A percentile compares a stretch with the other conserved stretches of the same genome.
Conservation (phyloP, 164 flowering plant genomes). For the Tetrastigma voinierianum region DNA sequence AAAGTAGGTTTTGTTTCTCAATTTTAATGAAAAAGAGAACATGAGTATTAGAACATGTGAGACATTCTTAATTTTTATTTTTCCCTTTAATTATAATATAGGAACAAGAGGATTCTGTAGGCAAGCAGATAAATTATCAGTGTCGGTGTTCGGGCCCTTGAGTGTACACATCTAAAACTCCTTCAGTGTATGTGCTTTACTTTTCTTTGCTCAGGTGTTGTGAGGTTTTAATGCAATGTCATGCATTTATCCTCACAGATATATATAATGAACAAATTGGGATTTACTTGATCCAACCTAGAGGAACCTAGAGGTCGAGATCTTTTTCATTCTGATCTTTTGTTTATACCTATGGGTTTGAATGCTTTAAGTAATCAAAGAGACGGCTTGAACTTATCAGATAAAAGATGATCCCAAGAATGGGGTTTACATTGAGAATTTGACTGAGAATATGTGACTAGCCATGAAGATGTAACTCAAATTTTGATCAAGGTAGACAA, state of each 20-base stretch:
- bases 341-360: not conserved
- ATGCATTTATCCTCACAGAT: constrained; percentile 38
- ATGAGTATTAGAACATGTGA: too few species aligned
- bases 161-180: constrained; percentile 44
- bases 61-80: not conserved
- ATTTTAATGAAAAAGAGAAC: not conserved
- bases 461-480: constrained; percentile 80
- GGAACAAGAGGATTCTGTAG: constrained; percentile 62
- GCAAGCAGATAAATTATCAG: constrained; percentile 73
- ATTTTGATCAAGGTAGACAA: constrained; percentile 79
- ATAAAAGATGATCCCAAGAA: constrained; percentile 80
- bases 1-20: constrained; percentile 34
- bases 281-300: constrained; percentile 91
- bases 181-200: not conserved
- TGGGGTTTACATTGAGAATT: constrained; percentile 80
- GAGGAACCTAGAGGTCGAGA: constrained; percentile 76
- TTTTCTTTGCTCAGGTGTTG: not conserved
- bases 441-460: constrained; percentile 79
- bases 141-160: constrained; percentile 95
- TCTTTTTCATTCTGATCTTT: not conserved
- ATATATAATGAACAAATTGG: constrained; percentile 79
- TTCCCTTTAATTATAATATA: constrained; percentile 19
- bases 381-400: constrained; percentile 37
- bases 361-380: not conserved
- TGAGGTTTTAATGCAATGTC: not conserved